Conservation (phyloP, 1,284 basidiomycete genomes). For the Puccinia polysora region DNA sequence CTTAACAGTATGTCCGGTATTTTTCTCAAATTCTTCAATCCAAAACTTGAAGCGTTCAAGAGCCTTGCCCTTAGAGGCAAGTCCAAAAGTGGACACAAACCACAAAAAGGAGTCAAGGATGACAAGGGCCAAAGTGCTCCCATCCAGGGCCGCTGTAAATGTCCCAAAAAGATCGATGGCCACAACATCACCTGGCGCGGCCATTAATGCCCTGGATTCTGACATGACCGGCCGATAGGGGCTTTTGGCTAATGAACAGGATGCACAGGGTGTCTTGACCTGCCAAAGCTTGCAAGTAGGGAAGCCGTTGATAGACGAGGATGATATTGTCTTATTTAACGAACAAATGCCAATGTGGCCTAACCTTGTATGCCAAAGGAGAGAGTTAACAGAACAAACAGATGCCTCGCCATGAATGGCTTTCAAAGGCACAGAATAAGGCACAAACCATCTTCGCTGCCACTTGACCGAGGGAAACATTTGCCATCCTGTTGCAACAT, state of each 20-base stretch:
- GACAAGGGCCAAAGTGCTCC: background rate
- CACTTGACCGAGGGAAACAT: background rate
- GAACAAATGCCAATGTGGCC: background rate
- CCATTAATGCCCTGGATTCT: background rate
- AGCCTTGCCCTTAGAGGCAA: background rate
- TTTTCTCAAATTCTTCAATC: background rate
- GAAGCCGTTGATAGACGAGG: background rate
- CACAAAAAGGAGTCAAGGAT: background rate
- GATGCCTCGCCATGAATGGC: background rate
- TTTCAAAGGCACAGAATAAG: background rate
- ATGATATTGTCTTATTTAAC: background rate
- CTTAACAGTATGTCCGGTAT: background rate
- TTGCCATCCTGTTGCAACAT: background rate
- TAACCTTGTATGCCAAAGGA: background rate
- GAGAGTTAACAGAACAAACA: background rate
- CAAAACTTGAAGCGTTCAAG: background rate
- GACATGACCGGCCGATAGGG: background rate
- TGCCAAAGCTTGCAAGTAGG: background rate
- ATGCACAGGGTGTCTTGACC: background rate
- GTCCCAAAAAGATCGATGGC: conserved; percentile 2
- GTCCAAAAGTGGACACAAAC: background rate
- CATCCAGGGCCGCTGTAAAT: background rate
- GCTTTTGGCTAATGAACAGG: background rate
- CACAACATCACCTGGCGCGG: background rate
- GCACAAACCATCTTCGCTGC: background rate